phyloP scores from a whole-genome alignment of 2,329 filamentous ascomycete genomes.

The Alternaria arbusti region DNA sequence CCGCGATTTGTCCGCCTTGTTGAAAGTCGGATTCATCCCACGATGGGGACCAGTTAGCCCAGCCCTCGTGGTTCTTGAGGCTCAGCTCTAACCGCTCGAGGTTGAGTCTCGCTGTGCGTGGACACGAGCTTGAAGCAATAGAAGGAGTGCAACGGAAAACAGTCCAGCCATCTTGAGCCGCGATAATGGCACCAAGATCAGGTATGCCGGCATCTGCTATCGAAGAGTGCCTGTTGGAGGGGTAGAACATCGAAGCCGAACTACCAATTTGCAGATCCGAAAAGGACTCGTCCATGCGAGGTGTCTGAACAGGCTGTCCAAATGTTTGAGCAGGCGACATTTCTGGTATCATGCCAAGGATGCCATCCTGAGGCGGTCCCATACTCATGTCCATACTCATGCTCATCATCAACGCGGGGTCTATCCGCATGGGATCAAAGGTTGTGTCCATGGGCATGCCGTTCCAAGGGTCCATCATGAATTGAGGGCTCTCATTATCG shows the following conservation, averaged over 20 bases:
- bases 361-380: constrained; percentile 47
- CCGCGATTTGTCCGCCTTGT: constrained; percentile 54
- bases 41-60: constrained; percentile 59
- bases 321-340: constrained; percentile 48
- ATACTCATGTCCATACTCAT: constrained; percentile 55
- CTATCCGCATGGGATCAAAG: constrained; percentile 53
- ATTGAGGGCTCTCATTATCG: constrained; percentile 54
- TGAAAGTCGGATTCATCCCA: constrained; percentile 58
- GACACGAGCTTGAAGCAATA: constrained; percentile 56
- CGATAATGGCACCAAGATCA: constrained; percentile 57
- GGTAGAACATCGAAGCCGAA: constrained; percentile 51
- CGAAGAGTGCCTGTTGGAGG: constrained; percentile 50
- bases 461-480: constrained; percentile 57
- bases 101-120: constrained; percentile 58
- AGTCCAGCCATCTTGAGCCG: constrained; percentile 60
- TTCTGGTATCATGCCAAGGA: constrained; percentile 55
- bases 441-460: constrained; percentile 54
- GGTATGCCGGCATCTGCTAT: constrained; percentile 46
- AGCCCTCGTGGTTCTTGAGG: constrained; percentile 58
- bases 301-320: constrained; percentile 51
- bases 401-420: constrained; percentile 54
- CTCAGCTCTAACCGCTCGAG: constrained; percentile 60
- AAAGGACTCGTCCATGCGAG: constrained; percentile 55
- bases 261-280: constrained; percentile 55
- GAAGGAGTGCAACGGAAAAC: constrained; percentile 60